These are phyloP conservation scores for Chlamydomonas applanata DNA, from an alignment of 139 green algal genomes.

Conservation along the genomic window DNA sequence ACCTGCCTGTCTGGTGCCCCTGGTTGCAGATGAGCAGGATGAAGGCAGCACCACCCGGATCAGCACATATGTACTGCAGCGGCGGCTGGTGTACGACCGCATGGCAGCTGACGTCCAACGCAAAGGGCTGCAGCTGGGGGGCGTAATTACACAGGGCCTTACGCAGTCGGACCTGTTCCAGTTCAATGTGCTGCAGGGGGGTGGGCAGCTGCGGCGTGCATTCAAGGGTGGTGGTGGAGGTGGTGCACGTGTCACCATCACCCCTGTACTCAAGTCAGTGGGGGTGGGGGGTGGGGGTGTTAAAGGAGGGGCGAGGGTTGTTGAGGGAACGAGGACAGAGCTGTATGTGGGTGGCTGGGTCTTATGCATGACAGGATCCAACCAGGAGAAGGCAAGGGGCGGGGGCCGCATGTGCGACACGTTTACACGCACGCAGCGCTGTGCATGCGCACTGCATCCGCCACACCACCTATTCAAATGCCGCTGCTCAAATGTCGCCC, in stretches of 20 bases:
- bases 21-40: constrained; percentile 2
- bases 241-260: neutral
- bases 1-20: neutral
- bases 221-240: neutral
- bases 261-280: constrained; percentile 9
- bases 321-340: no score
- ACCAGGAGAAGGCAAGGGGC: no score
- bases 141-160: constrained; percentile 45
- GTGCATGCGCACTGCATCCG: neutral
- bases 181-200: neutral
- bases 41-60: constrained; percentile 6
- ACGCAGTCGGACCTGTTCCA: constrained; percentile 42
- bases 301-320: no score
- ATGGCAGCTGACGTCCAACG: constrained; percentile 33
- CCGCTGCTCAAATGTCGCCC: no score
- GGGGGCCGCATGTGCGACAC: constrained; percentile 4
- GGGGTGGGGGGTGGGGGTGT: neutral
- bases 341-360: no score
- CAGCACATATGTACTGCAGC: constrained; percentile 22
- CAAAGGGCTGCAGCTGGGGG: constrained; percentile 36
- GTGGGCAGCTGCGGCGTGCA: neutral
- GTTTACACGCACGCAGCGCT: neutral
- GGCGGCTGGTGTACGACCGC: constrained; percentile 29
- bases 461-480: no score
- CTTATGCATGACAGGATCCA: no score